These are phyloP conservation scores for Zygosaccharomyces pseudobailii DNA, from an alignment of 1,139 yeast species.

Conservation along the genomic window DNA sequence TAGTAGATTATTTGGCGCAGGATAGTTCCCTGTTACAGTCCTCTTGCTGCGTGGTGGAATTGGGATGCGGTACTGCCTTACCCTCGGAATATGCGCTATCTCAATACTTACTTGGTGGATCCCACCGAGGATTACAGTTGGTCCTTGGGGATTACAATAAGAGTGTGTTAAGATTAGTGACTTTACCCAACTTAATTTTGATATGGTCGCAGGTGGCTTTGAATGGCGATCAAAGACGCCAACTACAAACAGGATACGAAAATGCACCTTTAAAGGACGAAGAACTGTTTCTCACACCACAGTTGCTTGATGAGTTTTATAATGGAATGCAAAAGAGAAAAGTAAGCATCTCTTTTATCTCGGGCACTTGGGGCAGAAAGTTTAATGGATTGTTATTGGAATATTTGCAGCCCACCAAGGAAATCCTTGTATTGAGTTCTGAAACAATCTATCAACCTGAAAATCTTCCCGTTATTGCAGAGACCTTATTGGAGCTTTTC, in stretches of 20 bases:
- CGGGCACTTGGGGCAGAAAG: conserved; percentile 81
- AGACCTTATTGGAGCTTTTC: conserved; percentile 45
- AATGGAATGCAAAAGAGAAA: conserved; percentile 38
- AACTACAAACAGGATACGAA: conserved; percentile 37
- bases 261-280: conserved; percentile 44
- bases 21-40: conserved; percentile 10
- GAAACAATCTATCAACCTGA: conserved; percentile 87
- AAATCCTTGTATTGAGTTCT: conserved; percentile 60
- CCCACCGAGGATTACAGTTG: conserved; percentile 31
- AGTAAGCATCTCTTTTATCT: conserved; percentile 50
- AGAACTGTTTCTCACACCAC: conserved; percentile 59
- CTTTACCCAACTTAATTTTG: conserved; percentile 74
- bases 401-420: conserved; percentile 10
- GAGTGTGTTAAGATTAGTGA: conserved; percentile 74
- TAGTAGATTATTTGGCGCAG: conserved; percentile 47
- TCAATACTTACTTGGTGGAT: conserved; percentile 30
- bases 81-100: conserved; percentile 61
- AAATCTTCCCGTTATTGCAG: conserved; percentile 64
- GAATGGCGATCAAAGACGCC: conserved; percentile 34
- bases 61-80: conserved; percentile 89
- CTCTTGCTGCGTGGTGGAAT: conserved; percentile 45
- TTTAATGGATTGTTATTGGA: conserved; percentile 44
- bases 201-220: conserved; percentile 60
- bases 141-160: conserved; percentile 75
- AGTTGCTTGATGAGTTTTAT: conserved; percentile 43